These are phyloP conservation scores for Fragilariopsis cylindrus DNA, from an alignment of 108 stramenopile species.

Conservation along the genomic window DNA sequence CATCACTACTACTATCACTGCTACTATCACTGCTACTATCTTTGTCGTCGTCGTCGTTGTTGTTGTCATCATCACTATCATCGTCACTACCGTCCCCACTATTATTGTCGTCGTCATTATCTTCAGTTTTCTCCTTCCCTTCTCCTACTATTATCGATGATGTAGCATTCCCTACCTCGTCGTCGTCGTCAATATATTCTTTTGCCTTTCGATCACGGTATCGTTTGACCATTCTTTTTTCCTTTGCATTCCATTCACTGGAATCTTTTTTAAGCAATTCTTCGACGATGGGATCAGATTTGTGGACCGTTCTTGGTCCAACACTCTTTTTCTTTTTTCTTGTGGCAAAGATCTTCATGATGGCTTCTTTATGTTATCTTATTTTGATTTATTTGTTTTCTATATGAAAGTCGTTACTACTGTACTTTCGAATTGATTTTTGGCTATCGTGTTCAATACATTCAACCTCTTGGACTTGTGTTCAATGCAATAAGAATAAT, in stretches of 20 bases:
- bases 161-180: not conserved
- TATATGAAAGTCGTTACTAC: too few relatives aligned
- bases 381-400: not conserved
- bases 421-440: too few relatives aligned
- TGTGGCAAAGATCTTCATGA: slow-evolving; percentile 77
- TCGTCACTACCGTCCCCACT: slow-evolving; percentile 8
- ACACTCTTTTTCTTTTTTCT: slow-evolving; percentile 36
- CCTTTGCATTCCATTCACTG: slow-evolving; percentile 72
- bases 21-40: slow-evolving; percentile 4
- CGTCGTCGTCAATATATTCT: not conserved
- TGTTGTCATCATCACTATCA: not conserved
- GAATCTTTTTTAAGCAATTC: slow-evolving; percentile 65
- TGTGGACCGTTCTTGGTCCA: slow-evolving; percentile 20
- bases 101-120: slow-evolving; percentile 6
- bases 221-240: slow-evolving; percentile 74
- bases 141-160: not conserved
- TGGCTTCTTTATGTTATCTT: not conserved
- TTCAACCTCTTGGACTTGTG: too few relatives aligned
- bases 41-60: not conserved
- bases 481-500: too few relatives aligned
- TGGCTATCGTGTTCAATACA: too few relatives aligned
- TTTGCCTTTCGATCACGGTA: slow-evolving; percentile 46
- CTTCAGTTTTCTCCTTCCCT: not conserved
- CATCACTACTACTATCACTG: not conserved
- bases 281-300: slow-evolving; percentile 63